A percentile compares a stretch with the other conserved stretches of the same genome.
These are phyloP conservation scores for Martiniozyma abietophila DNA, from an alignment of 805 yeast genomes.

Conservation along the genomic window DNA sequence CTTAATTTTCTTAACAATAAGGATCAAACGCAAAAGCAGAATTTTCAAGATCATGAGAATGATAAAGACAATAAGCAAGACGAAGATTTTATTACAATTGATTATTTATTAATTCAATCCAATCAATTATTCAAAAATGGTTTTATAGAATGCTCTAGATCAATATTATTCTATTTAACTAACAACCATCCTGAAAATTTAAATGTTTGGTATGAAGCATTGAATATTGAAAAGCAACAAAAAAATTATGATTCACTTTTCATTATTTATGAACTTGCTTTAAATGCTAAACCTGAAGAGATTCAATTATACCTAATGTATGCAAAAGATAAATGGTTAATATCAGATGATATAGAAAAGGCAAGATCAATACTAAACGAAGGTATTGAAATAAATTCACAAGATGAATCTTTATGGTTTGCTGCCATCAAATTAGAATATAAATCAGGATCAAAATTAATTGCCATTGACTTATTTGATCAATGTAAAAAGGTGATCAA, in stretches of 20 bases:
- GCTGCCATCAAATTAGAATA: conserved; percentile 63
- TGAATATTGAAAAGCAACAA: conserved; percentile 27
- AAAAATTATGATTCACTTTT: conserved; percentile 27
- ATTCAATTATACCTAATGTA: conserved; percentile 55
- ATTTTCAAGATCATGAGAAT: not conserved
- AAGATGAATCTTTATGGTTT: conserved; percentile 52
- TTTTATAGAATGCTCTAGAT: conserved; percentile 33
- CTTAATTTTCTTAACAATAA: conserved; percentile 20
- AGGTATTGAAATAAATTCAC: conserved; percentile 36
- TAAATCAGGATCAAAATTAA: conserved; percentile 27
- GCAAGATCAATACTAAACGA: conserved; percentile 46
- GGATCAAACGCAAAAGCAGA: no score
- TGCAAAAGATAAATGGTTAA: conserved; percentile 58
- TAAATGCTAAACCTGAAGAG: conserved; percentile 37
- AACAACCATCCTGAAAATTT: conserved; percentile 37
- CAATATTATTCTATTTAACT: conserved; percentile 38
- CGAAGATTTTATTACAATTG: conserved; percentile 16
- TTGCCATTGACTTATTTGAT: conserved; percentile 30
- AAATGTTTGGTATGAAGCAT: conserved; percentile 40
- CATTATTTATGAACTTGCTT: conserved; percentile 44
- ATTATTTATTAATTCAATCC: no score
- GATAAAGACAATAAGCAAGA: conserved; percentile 24
- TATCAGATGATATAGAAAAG: conserved; percentile 34
- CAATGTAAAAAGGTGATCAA: conserved; percentile 12
- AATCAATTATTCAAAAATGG: no score